Base-by-base conservation (phyloP, 805 yeast species). In the Lipomyces orientalis region DNA sequence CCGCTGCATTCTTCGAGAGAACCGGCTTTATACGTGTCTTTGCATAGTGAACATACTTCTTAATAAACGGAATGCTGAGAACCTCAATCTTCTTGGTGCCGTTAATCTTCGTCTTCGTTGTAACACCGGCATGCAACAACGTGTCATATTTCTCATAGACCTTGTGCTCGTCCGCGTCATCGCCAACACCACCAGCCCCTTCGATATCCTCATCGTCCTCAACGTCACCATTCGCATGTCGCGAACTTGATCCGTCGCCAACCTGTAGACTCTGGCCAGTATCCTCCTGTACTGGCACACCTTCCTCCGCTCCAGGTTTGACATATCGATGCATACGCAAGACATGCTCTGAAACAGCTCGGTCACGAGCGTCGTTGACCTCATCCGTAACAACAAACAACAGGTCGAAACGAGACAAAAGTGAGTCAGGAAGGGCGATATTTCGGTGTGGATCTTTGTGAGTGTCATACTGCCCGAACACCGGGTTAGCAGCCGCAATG, bases 401-500 rank as follows among this genome's bases (percentile, higher is more conserved):
- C 76, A 95, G 85, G 84, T 95, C 99, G 76, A 95, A 95, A 87
- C 99, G 97, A 19, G 98, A 94, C 68, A 95, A 83, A 67, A 95
- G 83, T 10, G 99, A 95, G 81, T 95, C 99, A 1, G 99, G 99
- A 64, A 95, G 84, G 0, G 98, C 98, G 74, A 95, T 95, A 77
- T 95, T 95, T 78, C 91, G 90, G 79, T 93, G 97, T 2, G 99
- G 98, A 74, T 94, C 97, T 81, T 91, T 92, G 79, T 91, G 96
- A 29, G 93, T 88, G 80, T 94, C 98, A 78, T 94, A 94, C 79
- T 94, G 98, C 61, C 99, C 98, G 79, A 88, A 93, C 1, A 94
- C 92, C 0, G 99, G 99, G 78, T 94, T 94, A 7, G 99, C 99
- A 43, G 99, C 99, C 0, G 98, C 98, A 72, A 94, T 86, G 19